Evolutionary conservation across 768 basidiomycete species (phyloP).

Genomic region (Auriculariales sp.): DNA sequence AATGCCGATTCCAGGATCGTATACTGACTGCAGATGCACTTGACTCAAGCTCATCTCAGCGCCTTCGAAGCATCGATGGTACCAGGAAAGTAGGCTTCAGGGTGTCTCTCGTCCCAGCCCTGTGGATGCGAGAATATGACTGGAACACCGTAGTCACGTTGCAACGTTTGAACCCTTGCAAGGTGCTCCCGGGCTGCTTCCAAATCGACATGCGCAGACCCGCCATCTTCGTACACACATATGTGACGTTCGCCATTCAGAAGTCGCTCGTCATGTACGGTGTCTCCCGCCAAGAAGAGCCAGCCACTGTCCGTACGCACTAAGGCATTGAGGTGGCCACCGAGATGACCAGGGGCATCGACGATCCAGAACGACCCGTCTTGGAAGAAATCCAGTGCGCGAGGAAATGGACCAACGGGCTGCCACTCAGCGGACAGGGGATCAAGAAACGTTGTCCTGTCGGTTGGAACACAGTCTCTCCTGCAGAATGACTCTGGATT

Average conservation of each 20-base stretch:
- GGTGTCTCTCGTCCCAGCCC: background rate
- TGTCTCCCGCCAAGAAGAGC: conserved; percentile 41
- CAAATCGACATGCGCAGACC: background rate
- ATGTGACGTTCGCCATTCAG: conserved; percentile 25
- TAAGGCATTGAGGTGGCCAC: conserved; percentile 39
- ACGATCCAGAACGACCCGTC: conserved; percentile 47
- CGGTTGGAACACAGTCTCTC: conserved; percentile 21
- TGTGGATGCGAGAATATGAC: background rate
- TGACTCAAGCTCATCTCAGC: too few species aligned
- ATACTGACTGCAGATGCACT: too few species aligned
- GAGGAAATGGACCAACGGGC: conserved; percentile 35
- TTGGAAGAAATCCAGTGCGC: conserved; percentile 35
- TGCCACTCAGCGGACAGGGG: conserved; percentile 16
- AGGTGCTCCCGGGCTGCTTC: background rate
- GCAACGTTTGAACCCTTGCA: background rate
- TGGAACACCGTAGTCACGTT: background rate
- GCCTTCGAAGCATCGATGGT: too few species aligned
- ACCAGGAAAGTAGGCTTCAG: background rate
- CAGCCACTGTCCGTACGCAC: conserved; percentile 35
- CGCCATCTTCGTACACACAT: conserved; percentile 16
- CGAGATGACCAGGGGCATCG: conserved; percentile 41
- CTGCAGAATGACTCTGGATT: background rate
- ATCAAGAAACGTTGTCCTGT: conserved; percentile 24
- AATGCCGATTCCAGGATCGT: too few species aligned
- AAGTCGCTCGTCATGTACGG: conserved; percentile 39